phyloP scores from a whole-genome alignment of 2,329 filamentous ascomycete genomes.

The Arthrobotrys musiformis region DNA sequence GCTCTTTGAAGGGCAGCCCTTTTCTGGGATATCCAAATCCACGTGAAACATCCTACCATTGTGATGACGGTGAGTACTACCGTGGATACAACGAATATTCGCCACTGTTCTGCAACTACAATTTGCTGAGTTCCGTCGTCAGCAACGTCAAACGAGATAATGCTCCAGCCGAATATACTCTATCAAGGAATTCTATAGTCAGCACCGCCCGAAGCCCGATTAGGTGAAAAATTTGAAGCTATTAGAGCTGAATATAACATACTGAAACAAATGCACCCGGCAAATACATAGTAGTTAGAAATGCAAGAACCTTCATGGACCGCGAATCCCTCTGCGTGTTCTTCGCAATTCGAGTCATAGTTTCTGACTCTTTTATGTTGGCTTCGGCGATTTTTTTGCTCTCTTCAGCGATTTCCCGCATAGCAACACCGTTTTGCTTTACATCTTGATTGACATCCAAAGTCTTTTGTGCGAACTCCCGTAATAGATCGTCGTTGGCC shows the following conservation, averaged over 20 bases:
- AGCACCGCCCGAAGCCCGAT: too few species aligned
- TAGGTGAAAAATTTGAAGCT: neutral
- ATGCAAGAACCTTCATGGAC: neutral
- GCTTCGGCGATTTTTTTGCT: neutral
- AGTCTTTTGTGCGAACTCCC: neutral
- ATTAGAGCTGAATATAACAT: neutral
- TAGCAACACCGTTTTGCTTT: neutral
- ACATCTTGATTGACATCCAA: neutral
- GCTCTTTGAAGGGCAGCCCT: neutral
- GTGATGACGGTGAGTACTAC: neutral
- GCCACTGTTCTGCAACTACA: neutral
- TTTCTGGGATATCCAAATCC: neutral
- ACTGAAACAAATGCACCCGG: neutral
- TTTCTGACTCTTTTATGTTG: neutral
- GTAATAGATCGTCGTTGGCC: neutral
- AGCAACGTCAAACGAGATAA: neutral
- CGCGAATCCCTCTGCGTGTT: neutral
- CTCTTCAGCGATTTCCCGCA: neutral
- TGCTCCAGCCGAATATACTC: neutral
- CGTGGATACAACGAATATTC: neutral
- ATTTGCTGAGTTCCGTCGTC: neutral
- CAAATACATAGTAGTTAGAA: neutral
- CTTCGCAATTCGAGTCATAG: neutral
- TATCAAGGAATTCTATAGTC: neutral
- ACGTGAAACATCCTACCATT: neutral